Conservation (phyloP, 352 stramenopile species). For the Pythium utonaiense region DNA sequence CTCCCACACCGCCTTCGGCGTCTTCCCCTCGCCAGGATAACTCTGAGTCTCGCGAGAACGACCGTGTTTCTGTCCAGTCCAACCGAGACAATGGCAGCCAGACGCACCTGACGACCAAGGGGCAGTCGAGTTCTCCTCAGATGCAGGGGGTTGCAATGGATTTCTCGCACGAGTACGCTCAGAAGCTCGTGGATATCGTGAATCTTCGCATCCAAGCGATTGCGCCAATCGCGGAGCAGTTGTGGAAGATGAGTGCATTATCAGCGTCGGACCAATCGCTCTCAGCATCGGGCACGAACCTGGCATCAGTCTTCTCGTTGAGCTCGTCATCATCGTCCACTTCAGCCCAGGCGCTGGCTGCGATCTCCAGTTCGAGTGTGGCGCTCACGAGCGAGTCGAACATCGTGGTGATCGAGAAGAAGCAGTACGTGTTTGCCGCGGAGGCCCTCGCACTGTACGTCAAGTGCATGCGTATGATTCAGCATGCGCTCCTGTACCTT, state of each 20-base stretch:
- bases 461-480: constrained; percentile 63
- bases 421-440: constrained; percentile 55
- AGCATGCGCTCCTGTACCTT: constrained; percentile 57
- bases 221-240: constrained; percentile 50
- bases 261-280: constrained; percentile 21
- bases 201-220: constrained; percentile 63
- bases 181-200: constrained; percentile 66
- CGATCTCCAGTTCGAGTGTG: constrained; percentile 28
- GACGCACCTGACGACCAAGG: background rate
- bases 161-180: constrained; percentile 41
- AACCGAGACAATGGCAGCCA: background rate
- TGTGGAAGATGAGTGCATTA: constrained; percentile 46
- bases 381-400: constrained; percentile 32
- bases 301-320: constrained; percentile 58
- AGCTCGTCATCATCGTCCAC: constrained; percentile 51
- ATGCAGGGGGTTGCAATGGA: constrained; percentile 1
- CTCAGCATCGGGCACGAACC: constrained; percentile 29
- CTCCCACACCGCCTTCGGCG: background rate
- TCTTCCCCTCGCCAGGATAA: background rate
- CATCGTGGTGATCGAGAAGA: constrained; percentile 29
- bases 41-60: background rate
- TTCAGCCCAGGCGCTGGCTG: constrained; percentile 29
- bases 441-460: constrained; percentile 66
- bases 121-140: background rate
- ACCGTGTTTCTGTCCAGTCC: background rate